Base-by-base conservation (phyloP, 352 stramenopile genomes). In the Globisporangium cystogenes region DNA sequence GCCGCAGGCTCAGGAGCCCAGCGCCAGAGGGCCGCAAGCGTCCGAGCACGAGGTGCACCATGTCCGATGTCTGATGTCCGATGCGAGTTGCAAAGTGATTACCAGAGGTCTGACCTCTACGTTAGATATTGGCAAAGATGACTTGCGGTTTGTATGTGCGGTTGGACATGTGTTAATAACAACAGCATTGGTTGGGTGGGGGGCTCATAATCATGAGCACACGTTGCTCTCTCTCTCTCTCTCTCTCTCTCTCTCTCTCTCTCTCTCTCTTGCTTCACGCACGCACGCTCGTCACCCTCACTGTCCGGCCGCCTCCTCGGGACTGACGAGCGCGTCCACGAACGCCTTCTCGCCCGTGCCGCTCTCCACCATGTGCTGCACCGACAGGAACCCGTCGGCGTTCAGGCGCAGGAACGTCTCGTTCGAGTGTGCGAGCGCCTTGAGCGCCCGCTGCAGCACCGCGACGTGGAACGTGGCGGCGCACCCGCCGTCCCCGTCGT, bases 401-500 rank as follows among this genome's bases (percentile, higher is more conserved):
- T 92, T 94, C 74, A 94, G 83, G 14, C 83, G 76, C 48, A 94
- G 59, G 44, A 90, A 94, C 14, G 83, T 87, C 57, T 94, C 83
- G 37, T 88, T 79, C 5, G 83, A 88, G 64, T 90, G 59, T 7
- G 60, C 60, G 7, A 94, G 65, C 15, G 80, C 84, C 57, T 92
- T 90, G 55, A 94, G 85, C 12, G 79, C 82, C 41, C 88, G 76
- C 51, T 94, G 84, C 29, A 94, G 67, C 57, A 94, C 74, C 1
- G 70, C 81, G 16, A 91, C 81, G 50, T 94, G 84, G 53, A 94
- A 94, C 24, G 71, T 88, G 24, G 80, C 76, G 0, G 60, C 62
- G 57, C 68, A 81, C 31, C 46, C 60, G 10, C 48, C 65, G 15
- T 21, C 7, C 29, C 40, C 48, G 23, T 64, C 60, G 11, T 62